phyloP scores from a whole-genome alignment of 1,284 basidiomycete species.

The Ceratobasidium sp. region DNA sequence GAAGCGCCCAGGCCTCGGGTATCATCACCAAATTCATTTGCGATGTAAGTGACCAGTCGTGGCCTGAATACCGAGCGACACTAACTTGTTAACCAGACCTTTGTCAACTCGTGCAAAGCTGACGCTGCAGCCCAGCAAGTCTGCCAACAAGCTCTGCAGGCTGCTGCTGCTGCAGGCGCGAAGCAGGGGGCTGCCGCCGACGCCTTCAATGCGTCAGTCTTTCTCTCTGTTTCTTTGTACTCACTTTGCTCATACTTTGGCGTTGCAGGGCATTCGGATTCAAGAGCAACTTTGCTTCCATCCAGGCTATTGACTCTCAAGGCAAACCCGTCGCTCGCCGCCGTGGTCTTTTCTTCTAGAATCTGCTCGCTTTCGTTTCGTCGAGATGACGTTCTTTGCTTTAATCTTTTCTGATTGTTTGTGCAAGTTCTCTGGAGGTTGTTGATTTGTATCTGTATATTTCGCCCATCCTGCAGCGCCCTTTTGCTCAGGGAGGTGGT shows the following conservation, averaged over 20 bases:
- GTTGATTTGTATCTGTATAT: slow-evolving; percentile 23
- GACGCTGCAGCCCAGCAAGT: slow-evolving; percentile 38
- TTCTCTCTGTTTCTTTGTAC: no score
- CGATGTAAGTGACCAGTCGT: slow-evolving; percentile 38
- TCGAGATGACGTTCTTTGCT: neutral
- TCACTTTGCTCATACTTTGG: no score
- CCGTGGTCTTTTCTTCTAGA: neutral
- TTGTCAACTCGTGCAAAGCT: slow-evolving; percentile 42
- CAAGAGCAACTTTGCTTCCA: slow-evolving; percentile 28
- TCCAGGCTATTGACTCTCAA: slow-evolving; percentile 18
- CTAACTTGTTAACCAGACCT: slow-evolving; percentile 46
- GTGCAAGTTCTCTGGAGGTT: slow-evolving; percentile 17
- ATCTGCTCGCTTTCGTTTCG: neutral
- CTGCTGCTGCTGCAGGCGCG: slow-evolving; percentile 40
- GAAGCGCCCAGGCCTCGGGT: slow-evolving; percentile 34
- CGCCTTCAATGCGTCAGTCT: slow-evolving; percentile 35
- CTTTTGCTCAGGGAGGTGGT: slow-evolving; percentile 17
- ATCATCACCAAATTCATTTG: slow-evolving; percentile 40
- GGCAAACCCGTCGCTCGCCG: neutral
- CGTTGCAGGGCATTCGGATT: slow-evolving; percentile 32
- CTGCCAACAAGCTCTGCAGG: slow-evolving; percentile 40
- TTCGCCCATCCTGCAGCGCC: slow-evolving; percentile 15
- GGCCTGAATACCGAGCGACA: neutral
- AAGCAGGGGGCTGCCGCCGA: slow-evolving; percentile 37
- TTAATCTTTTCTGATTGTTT: slow-evolving; percentile 11